Conservation (phyloP, 441 rosid genomes). For the Macaranga tanarius region DNA sequence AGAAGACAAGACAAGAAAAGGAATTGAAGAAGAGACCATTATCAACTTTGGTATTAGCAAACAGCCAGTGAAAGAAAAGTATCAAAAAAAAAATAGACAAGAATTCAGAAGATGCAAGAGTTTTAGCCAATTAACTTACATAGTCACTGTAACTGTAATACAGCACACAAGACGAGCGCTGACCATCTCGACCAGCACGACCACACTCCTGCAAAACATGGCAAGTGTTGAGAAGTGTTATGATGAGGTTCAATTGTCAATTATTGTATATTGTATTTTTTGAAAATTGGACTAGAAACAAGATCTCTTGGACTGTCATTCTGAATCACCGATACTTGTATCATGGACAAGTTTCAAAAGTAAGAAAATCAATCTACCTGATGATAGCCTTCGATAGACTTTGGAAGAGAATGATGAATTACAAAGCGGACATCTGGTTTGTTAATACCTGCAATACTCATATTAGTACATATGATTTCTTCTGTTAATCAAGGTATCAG, state of each 20-base stretch:
- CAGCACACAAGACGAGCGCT: constrained; percentile 81
- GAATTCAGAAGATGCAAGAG: constrained; percentile 19
- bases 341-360: constrained; percentile 1
- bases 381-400: constrained; percentile 97
- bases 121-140: constrained; percentile 49
- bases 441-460: constrained; percentile 70
- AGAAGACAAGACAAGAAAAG: constrained; percentile 6
- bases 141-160: constrained; percentile 91
- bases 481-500: constrained; percentile 23
- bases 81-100: not conserved
- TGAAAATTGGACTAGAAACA: not conserved
- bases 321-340: not conserved
- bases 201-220: constrained; percentile 77
- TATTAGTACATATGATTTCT: constrained; percentile 24
- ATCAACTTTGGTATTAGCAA: not conserved
- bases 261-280: not conserved
- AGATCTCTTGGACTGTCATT: not conserved
- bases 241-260: constrained; percentile 4
- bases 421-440: constrained; percentile 98
- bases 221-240: constrained; percentile 14
- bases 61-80: not conserved
- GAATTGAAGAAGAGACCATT: constrained; percentile 12
- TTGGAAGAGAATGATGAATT: constrained; percentile 95
- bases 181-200: constrained; percentile 99
- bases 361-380: constrained; percentile 50